A percentile compares a stretch with the other conserved stretches of the same genome.
Evolutionary conservation across 2,329 filamentous ascomycete species (phyloP).

Genomic region (Chalaropsis thielavioides): DNA sequence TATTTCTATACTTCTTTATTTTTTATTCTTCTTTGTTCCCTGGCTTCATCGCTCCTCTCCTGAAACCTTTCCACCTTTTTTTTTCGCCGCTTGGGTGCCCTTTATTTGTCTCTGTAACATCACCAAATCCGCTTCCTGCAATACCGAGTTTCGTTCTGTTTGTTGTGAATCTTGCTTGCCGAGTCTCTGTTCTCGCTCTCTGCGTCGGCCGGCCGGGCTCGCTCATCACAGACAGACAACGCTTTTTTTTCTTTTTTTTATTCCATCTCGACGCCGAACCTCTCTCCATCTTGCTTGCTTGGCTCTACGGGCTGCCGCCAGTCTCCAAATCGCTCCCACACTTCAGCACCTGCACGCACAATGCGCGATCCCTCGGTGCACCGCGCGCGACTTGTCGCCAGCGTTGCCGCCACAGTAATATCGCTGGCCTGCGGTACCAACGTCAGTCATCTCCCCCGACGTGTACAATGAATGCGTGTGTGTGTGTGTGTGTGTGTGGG

Average conservation of each 20-base stretch:
- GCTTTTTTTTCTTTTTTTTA: background rate
- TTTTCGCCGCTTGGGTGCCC: background rate
- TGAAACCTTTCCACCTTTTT: background rate
- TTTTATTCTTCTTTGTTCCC: background rate
- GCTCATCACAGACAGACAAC: background rate
- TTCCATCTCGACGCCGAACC: background rate
- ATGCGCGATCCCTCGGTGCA: slow-evolving; percentile 38
- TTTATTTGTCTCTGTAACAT: background rate
- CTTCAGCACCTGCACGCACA: background rate
- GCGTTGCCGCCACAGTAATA: slow-evolving; percentile 70
- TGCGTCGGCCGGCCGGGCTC: background rate
- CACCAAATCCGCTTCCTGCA: background rate
- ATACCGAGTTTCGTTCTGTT: background rate
- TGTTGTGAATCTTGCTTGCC: background rate
- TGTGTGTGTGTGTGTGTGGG: too few species aligned
- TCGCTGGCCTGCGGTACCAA: slow-evolving; percentile 87
- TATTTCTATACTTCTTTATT: background rate
- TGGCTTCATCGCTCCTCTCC: background rate
- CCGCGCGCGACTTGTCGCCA: slow-evolving; percentile 62
- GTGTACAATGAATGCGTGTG: background rate
- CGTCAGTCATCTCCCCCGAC: slow-evolving; percentile 35
- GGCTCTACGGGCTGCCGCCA: slow-evolving; percentile 18
- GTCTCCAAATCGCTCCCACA: too few species aligned
- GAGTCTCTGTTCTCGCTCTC: background rate
- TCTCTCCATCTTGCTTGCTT: background rate